A percentile compares a stretch with the other conserved stretches of the same genome.
Conservation (phyloP, 192 early-diverging fungal genomes). For the Rhizophagus clarus region DNA sequence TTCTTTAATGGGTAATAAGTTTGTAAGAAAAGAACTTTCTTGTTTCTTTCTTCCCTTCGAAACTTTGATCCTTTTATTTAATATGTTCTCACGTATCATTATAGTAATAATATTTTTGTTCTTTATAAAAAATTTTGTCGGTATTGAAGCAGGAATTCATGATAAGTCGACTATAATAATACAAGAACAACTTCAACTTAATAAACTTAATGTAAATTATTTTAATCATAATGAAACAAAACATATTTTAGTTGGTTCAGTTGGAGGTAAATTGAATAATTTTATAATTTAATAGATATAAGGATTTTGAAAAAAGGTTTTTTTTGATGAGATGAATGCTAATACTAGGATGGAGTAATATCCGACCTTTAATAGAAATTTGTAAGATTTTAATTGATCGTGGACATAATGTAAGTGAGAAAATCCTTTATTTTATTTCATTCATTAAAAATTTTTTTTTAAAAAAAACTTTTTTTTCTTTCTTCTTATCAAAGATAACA, state of each 20-base stretch:
- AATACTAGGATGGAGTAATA: neutral
- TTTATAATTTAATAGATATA: neutral
- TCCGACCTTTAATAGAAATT: slow-evolving; percentile 12
- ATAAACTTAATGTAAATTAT: neutral
- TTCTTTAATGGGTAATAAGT: neutral
- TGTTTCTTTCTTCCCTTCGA: neutral
- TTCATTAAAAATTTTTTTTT: neutral
- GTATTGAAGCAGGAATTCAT: neutral
- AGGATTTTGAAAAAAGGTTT: neutral
- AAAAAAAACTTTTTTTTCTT: neutral
- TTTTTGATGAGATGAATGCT: neutral
- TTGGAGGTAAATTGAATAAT: slow-evolving; percentile 6
- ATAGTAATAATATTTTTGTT: neutral
- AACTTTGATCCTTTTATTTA: neutral
- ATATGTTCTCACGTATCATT: neutral
- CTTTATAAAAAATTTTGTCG: neutral
- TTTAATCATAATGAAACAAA: slow-evolving; percentile 6
- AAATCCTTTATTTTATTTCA: neutral
- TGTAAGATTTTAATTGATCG: slow-evolving; percentile 9
- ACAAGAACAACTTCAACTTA: neutral
- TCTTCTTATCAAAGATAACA: neutral
- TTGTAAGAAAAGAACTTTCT: neutral
- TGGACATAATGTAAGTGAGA: slow-evolving; percentile 18
- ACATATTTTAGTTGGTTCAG: slow-evolving; percentile 11
- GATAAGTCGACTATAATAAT: neutral